Base-by-base conservation (phyloP, 2,329 filamentous ascomycete genomes). In the Pseudovirgaria hyperparasitica region DNA sequence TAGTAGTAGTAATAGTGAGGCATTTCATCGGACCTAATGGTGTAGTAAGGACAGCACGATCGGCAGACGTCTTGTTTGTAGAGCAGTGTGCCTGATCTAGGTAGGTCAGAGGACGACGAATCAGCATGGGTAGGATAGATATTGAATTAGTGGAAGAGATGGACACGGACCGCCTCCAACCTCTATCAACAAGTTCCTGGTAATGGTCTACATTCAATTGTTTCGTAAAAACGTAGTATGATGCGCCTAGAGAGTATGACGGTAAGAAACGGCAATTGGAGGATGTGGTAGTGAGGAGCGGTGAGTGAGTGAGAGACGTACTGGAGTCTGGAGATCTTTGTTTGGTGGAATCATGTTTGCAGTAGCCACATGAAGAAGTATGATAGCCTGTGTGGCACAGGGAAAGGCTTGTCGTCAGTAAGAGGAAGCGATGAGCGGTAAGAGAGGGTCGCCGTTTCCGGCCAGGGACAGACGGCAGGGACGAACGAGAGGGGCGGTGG, bases 21-120 rank as follows among this genome's bases (percentile, higher is more conserved):
- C 10, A 9, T 24, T 8, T 12, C 12, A 14, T 23, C 46, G 27
- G 40, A 62, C 60, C 59, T 72, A 28, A 90, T 75, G 1, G 80
- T 85, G 50, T 87, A 96, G 46, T 94, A 85, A 23, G 86, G 85
- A 52, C 90, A 98, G 46, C 90, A 98, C 35, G 84, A 81, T 30
- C 74, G 65, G 32, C 68, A 67, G 42, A 82, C 75, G 51, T 90
- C 78, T 9, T 82, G 81, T 34, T 82, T 73, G 54, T 90, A 90
- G 25, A 90, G 60, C 6, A 84, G 60, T 16, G 58, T 71, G 10
- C 65, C 65, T 20, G 64, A 67, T 38, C 64, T 55, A 19, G 13
- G 9, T 9, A 24, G 13, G 22, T 9, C 25, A 14, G 25, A 19
- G 20, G 9, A 26, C 8, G 9, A 18, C 9, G 13, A 19, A 8